Base-by-base conservation (phyloP, 495 filamentous ascomycete genomes). In the Penicillium mononematosum region DNA sequence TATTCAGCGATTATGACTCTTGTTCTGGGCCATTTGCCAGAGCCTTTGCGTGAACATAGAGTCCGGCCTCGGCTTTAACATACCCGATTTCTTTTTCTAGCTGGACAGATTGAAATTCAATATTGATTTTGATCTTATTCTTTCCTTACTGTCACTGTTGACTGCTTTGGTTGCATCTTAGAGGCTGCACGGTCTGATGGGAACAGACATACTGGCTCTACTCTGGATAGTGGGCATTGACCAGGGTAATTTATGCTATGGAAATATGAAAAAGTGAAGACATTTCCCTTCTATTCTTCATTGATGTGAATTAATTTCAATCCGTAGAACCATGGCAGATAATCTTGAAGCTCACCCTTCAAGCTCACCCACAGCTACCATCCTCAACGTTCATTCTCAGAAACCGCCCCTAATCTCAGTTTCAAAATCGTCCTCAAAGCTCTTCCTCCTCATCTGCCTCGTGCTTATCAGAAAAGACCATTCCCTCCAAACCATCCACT, bases 1-100 rank as follows among this genome's bases (percentile, higher is more conserved):
- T 14, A 25, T 24, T 22, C 24, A 44, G 36, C 43, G 38, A 44
- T 44, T 44, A 32, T 34, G 24, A 11, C 2, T 34, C 27, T 32
- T 48, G 4, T 5, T 36, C 11, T 25, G n/a, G 12, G 20, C 51
- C 10, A 36, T 39, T 39, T 29, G 41, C 25, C 5, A n/a, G 5
- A 20, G 16, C 4, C 10, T 29, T 14, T 36, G 52, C 2, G 51
- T 11, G 14, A 8, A 22, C 5, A 39, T 25, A 31, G 52, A 45
- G 52, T 47, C 20, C 12, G 20, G 53, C 3, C 11, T 55, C 32
- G 10, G 22, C 4, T 36, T 54, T 45, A 5, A 5, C 17, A 63
- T 65, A 61, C 53, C 58, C 56, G 7, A 17, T 39, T 61, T 48
- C 59, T 2, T 25, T 20, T 45, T 54, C 10, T 58, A 58, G 60